Evolutionary conservation across 2,329 filamentous ascomycete species (phyloP).

Genomic region (Ilyonectria destructans): DNA sequence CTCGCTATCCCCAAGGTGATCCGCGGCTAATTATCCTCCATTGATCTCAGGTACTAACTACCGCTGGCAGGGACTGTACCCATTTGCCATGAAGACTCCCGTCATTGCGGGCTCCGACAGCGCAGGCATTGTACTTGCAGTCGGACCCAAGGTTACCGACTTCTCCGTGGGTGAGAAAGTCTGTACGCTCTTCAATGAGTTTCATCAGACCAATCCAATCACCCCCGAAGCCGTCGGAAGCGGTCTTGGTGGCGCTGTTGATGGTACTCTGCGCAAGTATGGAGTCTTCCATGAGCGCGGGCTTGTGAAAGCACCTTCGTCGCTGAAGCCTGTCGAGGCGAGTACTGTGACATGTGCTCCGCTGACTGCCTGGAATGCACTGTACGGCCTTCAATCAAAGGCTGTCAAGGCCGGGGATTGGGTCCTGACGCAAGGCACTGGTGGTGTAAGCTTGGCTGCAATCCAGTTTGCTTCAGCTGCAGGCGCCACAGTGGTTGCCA

Average conservation of each 20-base stretch:
- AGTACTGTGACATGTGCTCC: slow-evolving; percentile 70
- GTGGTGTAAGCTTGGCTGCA: slow-evolving; percentile 15
- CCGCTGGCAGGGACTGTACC: slow-evolving; percentile 9
- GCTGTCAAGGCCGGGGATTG: slow-evolving; percentile 56
- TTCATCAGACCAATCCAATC: slow-evolving; percentile 58
- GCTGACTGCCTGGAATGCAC: slow-evolving; percentile 38
- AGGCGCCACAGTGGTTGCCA: slow-evolving; percentile 72
- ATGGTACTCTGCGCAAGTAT: slow-evolving; percentile 77
- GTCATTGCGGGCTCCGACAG: slow-evolving; percentile 56
- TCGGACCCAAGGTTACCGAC: slow-evolving; percentile 59
- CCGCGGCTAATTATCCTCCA: too few species aligned
- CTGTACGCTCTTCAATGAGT: slow-evolving; percentile 70
- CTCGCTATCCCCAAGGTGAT: too few species aligned
- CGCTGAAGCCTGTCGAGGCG: slow-evolving; percentile 65
- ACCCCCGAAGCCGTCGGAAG: slow-evolving; percentile 55
- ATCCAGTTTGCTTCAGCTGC: slow-evolving; percentile 59
- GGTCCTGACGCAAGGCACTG: slow-evolving; percentile 51
- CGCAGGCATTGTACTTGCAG: slow-evolving; percentile 63
- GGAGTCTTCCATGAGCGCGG: slow-evolving; percentile 76
- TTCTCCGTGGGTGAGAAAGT: slow-evolving; percentile 64
- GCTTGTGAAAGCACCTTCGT: slow-evolving; percentile 71
- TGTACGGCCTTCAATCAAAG: slow-evolving; percentile 36
- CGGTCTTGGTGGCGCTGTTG: slow-evolving; percentile 75
- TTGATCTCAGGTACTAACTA: too few species aligned
- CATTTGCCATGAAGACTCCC: slow-evolving; percentile 3